A percentile compares a stretch with the other conserved stretches of the same genome.
Conservation (phyloP, 148 eudicot species). For the Spergularia marina region DNA sequence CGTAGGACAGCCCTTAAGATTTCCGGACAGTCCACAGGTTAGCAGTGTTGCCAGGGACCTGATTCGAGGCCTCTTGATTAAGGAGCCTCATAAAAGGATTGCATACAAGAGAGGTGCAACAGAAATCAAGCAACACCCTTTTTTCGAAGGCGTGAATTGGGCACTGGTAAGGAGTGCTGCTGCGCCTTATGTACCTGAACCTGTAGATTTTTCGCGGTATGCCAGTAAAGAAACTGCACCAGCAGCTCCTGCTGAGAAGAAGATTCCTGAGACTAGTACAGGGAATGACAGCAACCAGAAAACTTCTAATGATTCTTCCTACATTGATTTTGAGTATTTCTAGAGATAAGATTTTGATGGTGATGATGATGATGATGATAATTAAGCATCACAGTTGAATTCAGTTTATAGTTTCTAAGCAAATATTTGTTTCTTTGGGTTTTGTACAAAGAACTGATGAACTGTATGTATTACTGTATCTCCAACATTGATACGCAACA, state of each 20-base stretch:
- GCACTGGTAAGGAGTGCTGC: constrained; percentile 72
- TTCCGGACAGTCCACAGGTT: constrained; percentile 65
- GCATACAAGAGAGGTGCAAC: constrained; percentile 90
- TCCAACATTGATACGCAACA: background rate
- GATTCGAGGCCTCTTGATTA: constrained; percentile 65
- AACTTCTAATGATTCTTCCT: constrained; percentile 47
- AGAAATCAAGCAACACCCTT: constrained; percentile 85
- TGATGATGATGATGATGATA: background rate
- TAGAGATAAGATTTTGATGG: constrained; percentile 26
- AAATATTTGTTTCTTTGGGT: constrained; percentile 9
- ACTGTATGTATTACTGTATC: constrained; percentile 2
- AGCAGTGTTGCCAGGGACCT: constrained; percentile 66
- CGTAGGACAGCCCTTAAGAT: constrained; percentile 71
- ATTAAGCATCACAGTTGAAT: background rate
- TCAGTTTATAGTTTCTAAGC: constrained; percentile 5
- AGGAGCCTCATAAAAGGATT: constrained; percentile 81
- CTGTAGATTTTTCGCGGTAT: constrained; percentile 56
- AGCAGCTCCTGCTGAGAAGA: constrained; percentile 37
- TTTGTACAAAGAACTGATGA: constrained; percentile 24
- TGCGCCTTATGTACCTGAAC: constrained; percentile 67
- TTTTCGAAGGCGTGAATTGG: constrained; percentile 90
- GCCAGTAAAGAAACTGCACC: constrained; percentile 44
- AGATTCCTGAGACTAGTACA: constrained; percentile 30
- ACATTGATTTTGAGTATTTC: constrained; percentile 80
- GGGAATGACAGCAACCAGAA: constrained; percentile 37